Percentiles rank a stretch among this genome's conserved stretches.
These are phyloP conservation scores for Pueraria montana DNA, from an alignment of 306 rosid genomes.

Conservation along the genomic window DNA sequence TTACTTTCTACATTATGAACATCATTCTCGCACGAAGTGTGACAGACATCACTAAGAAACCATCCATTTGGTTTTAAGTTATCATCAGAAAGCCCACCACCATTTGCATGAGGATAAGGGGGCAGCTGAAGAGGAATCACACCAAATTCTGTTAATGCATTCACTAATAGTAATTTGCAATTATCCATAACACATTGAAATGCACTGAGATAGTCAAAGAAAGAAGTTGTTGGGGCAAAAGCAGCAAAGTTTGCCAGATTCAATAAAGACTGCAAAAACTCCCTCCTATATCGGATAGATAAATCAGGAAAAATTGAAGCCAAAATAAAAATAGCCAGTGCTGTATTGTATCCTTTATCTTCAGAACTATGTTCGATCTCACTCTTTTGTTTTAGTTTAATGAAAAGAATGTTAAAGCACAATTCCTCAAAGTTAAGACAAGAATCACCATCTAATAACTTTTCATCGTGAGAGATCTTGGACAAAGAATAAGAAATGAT, in stretches of 20 bases:
- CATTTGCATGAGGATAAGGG: slow-evolving; percentile 45
- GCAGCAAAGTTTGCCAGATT: slow-evolving; percentile 74
- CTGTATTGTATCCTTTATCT: slow-evolving; percentile 64
- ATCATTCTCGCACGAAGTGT: slow-evolving; percentile 49
- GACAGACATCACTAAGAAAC: slow-evolving; percentile 72
- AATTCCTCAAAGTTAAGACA: slow-evolving; percentile 85
- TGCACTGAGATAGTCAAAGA: slow-evolving; percentile 83
- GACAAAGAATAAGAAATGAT: slow-evolving; percentile 83
- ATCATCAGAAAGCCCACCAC: slow-evolving; percentile 53
- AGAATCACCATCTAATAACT: slow-evolving; percentile 64
- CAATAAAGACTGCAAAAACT: slow-evolving; percentile 72
- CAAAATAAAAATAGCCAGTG: slow-evolving; percentile 82
- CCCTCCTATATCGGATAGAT: slow-evolving; percentile 74
- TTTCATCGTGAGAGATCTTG: slow-evolving; percentile 78
- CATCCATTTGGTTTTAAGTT: slow-evolving; percentile 55
- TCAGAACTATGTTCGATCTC: slow-evolving; percentile 55
- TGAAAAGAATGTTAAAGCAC: slow-evolving; percentile 81
- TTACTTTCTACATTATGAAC: slow-evolving; percentile 55
- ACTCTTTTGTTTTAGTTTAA: slow-evolving; percentile 59
- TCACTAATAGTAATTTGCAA: slow-evolving; percentile 70
- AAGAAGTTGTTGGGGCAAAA: slow-evolving; percentile 75
- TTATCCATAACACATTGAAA: slow-evolving; percentile 80
- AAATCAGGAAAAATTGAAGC: slow-evolving; percentile 83
- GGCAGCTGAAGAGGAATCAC: slow-evolving; percentile 65
- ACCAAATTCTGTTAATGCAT: slow-evolving; percentile 64